Evolutionary conservation across 2,329 filamentous ascomycete genomes (phyloP).

Genomic region (Chalaropsis ovoidea): DNA sequence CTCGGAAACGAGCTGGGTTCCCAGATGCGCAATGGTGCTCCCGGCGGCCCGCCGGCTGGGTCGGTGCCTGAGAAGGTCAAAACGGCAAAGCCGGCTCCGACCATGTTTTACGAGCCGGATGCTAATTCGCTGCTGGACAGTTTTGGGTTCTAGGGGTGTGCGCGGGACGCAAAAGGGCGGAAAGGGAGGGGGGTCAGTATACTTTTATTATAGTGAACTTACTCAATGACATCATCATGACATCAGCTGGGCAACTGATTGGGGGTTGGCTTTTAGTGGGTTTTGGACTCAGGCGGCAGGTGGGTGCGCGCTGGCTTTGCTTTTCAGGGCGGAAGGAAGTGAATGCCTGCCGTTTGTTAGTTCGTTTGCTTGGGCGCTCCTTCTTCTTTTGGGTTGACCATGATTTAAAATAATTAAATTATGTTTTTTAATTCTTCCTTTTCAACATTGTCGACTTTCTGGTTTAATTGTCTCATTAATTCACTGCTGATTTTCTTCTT

Average conservation of each 20-base stretch:
- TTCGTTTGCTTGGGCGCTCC: neutral
- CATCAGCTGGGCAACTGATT: neutral
- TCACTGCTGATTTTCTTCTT: neutral
- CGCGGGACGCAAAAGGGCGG: neutral
- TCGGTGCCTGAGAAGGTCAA: constrained; percentile 30
- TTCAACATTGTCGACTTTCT: neutral
- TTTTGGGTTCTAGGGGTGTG: constrained; percentile 66
- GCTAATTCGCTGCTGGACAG: constrained; percentile 77
- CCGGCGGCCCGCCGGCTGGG: neutral
- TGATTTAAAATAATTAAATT: neutral
- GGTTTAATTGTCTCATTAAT: neutral
- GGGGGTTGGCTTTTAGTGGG: neutral
- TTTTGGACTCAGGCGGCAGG: neutral
- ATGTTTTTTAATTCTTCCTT: neutral
- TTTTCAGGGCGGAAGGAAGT: neutral
- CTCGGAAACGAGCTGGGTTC: neutral
- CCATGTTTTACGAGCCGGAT: constrained; percentile 87
- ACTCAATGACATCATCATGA: constrained; percentile 10
- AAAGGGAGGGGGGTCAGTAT: neutral
- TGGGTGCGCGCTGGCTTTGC: neutral
- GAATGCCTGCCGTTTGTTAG: neutral
- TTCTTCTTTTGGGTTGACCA: neutral
- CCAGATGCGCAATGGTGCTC: constrained; percentile 33
- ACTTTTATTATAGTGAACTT: neutral
- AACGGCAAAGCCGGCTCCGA: constrained; percentile 51